Evolutionary conservation across 345 rosid species (phyloP).

Genomic region (Citrus glauca): DNA sequence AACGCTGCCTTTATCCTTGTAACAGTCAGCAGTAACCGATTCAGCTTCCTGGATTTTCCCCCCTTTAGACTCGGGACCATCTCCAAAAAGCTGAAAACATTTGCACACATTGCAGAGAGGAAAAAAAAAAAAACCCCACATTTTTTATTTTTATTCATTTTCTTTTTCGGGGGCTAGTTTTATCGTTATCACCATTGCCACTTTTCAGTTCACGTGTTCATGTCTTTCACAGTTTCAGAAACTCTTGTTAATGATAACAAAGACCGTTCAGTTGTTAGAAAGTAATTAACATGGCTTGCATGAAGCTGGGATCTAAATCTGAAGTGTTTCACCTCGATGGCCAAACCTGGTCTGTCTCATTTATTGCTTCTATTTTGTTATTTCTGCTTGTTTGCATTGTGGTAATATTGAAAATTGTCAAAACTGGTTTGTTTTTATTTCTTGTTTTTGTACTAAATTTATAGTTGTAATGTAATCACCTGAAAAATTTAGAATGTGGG

Average conservation of each 20-base stretch:
- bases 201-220: not conserved
- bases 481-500: constrained; percentile 18
- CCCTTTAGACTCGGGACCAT: constrained; percentile 61
- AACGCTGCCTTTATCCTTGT: constrained; percentile 24
- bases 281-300: constrained; percentile 53
- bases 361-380: not conserved
- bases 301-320: constrained; percentile 92
- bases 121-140: not conserved
- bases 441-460: not conserved
- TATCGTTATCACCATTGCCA: constrained; percentile 14
- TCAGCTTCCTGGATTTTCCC: constrained; percentile 45
- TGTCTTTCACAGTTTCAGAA: not conserved
- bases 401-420: not conserved
- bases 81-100: constrained; percentile 13
- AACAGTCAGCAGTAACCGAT: constrained; percentile 41
- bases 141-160: not conserved
- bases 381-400: not conserved
- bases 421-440: not conserved
- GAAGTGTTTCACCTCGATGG: constrained; percentile 72
- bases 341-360: constrained; percentile 50
- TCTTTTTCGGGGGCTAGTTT: not conserved
- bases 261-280: constrained; percentile 7
- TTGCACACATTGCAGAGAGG: not conserved
- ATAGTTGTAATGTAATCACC: not conserved
- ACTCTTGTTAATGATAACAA: constrained; percentile 10